Conservation (phyloP, 129 eudicot species). For the Lactuca sativa region DNA sequence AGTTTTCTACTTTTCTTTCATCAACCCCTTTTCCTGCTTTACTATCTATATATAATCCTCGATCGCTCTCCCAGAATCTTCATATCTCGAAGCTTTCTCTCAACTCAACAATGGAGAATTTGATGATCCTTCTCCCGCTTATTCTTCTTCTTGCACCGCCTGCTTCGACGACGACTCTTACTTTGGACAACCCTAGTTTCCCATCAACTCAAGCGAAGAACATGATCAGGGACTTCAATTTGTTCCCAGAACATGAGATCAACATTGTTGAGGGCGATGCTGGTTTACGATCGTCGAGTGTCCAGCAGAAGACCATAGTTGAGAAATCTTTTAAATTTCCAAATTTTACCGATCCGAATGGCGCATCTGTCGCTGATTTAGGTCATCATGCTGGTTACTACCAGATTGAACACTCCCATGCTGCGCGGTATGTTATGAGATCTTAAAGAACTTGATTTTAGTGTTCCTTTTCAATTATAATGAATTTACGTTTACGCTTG, state of each 20-base stretch:
- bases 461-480: background rate
- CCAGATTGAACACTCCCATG: slow-evolving; percentile 72
- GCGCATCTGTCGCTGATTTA: slow-evolving; percentile 56
- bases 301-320: slow-evolving; percentile 43
- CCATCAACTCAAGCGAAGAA: slow-evolving; percentile 49
- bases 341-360: slow-evolving; percentile 38
- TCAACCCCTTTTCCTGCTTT: background rate
- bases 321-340: slow-evolving; percentile 68
- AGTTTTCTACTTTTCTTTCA: slow-evolving; percentile 6
- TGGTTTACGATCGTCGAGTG: slow-evolving; percentile 4
- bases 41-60: slow-evolving; percentile 18
- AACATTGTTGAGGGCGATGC: slow-evolving; percentile 48
- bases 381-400: slow-evolving; percentile 96
- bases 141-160: slow-evolving; percentile 33
- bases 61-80: background rate
- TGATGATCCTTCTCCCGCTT: slow-evolving; percentile 18
- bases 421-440: slow-evolving; percentile 48
- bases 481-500: background rate
- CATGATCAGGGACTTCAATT: slow-evolving; percentile 62
- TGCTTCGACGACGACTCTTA: slow-evolving; percentile 32
- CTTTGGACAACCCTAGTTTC: slow-evolving; percentile 35
- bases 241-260: slow-evolving; percentile 60
- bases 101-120: slow-evolving; percentile 17
- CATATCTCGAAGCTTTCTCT: background rate
- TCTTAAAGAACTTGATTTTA: background rate